A percentile compares a stretch with the other conserved stretches of the same genome.
phyloP scores from a whole-genome alignment of 129 eudicot genomes.

The Flaveria bidentis region DNA sequence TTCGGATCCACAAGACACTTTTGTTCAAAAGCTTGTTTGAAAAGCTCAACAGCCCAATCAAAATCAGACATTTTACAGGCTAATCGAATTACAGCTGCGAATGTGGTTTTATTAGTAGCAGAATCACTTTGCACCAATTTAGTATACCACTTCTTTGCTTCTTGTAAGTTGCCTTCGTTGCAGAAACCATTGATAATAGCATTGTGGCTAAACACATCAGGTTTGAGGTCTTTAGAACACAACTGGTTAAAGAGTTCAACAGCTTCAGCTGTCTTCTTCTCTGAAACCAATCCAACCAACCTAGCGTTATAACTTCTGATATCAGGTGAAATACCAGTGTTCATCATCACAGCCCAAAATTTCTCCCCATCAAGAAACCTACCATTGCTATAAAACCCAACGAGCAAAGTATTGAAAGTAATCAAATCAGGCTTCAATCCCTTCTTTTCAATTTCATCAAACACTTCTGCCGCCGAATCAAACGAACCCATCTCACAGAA shows the following conservation, averaged over 20 bases:
- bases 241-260: slow-evolving; percentile 43
- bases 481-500: slow-evolving; percentile 47
- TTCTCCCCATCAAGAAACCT: slow-evolving; percentile 52
- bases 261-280: slow-evolving; percentile 40
- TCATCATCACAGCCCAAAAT: slow-evolving; percentile 47
- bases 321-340: slow-evolving; percentile 35
- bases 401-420: slow-evolving; percentile 49
- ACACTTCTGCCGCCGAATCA: slow-evolving; percentile 34
- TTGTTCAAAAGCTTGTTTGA: slow-evolving; percentile 30
- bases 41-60: slow-evolving; percentile 49
- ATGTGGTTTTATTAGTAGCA: slow-evolving; percentile 43
- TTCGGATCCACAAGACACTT: slow-evolving; percentile 29
- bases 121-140: slow-evolving; percentile 33
- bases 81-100: slow-evolving; percentile 30
- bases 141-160: slow-evolving; percentile 49
- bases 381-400: slow-evolving; percentile 35
- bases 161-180: slow-evolving; percentile 36
- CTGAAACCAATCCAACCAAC: slow-evolving; percentile 43
- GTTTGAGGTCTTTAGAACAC: slow-evolving; percentile 35
- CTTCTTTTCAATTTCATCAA: slow-evolving; percentile 49
- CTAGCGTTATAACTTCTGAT: slow-evolving; percentile 49
- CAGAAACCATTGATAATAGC: slow-evolving; percentile 47
- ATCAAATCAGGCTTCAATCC: slow-evolving; percentile 44
- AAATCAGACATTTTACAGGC: slow-evolving; percentile 49
- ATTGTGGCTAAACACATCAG: slow-evolving; percentile 47